These are phyloP conservation scores for Suhomyces bokatorum DNA, from an alignment of 1,139 yeast species.

Conservation along the genomic window DNA sequence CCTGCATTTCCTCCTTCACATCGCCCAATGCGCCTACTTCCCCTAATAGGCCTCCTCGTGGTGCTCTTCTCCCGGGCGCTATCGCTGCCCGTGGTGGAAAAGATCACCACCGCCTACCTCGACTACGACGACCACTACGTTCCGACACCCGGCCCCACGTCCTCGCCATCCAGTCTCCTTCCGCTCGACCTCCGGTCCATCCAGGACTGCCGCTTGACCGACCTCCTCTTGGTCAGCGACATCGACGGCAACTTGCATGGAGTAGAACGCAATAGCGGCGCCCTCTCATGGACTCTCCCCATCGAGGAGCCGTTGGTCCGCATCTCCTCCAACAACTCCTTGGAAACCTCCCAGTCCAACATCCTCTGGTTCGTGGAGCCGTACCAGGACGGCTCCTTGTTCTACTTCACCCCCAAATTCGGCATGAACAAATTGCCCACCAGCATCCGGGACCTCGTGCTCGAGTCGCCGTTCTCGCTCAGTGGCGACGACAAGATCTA, in stretches of 20 bases:
- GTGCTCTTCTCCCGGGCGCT: constrained; percentile 8
- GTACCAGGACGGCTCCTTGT: constrained; percentile 79
- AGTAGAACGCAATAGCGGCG: constrained; percentile 74
- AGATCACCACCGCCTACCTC: constrained; percentile 19
- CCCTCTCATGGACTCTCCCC: constrained; percentile 72
- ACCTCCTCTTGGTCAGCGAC: constrained; percentile 71
- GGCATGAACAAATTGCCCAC: constrained; percentile 86
- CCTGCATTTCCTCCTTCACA: background rate
- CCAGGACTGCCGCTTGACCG: constrained; percentile 58
- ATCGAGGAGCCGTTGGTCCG: constrained; percentile 52
- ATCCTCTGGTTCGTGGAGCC: constrained; percentile 88
- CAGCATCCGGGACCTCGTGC: constrained; percentile 72
- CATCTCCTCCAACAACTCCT: constrained; percentile 37
- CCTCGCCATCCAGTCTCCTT: constrained; percentile 16
- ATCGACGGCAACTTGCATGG: constrained; percentile 90
- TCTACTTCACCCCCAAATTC: constrained; percentile 72
- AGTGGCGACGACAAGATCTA: constrained; percentile 85
- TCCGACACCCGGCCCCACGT: constrained; percentile 9
- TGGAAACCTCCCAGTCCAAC: constrained; percentile 29
- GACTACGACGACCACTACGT: constrained; percentile 7
- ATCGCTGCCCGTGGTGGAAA: constrained; percentile 30
- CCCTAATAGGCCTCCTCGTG: constrained; percentile 9
- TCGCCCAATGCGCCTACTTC: constrained; percentile 9
- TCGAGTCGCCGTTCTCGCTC: constrained; percentile 79
- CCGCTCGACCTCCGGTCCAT: constrained; percentile 45